A percentile compares a stretch with the other conserved stretches of the same genome.
Evolutionary conservation across 305 asterid species (phyloP).

Genomic region (Rubia tinctorum): DNA sequence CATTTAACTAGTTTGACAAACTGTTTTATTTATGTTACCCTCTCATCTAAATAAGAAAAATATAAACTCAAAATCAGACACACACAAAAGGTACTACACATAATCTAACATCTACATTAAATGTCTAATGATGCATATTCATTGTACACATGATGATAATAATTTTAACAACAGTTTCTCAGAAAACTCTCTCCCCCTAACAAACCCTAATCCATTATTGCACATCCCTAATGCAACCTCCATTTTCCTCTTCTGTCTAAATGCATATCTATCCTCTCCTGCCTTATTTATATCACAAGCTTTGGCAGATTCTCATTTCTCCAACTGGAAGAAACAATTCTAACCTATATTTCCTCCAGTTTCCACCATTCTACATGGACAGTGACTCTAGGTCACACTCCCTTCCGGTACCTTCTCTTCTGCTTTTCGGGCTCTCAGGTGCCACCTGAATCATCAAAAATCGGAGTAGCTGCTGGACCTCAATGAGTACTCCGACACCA

Average conservation of each 20-base stretch:
- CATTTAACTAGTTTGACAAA: too few species aligned
- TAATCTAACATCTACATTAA: neutral
- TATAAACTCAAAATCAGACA: neutral
- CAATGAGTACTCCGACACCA: constrained; percentile 84
- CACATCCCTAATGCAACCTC: too few species aligned
- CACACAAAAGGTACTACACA: neutral
- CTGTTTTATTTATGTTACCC: too few species aligned
- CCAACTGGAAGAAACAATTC: neutral
- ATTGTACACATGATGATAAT: constrained; percentile 28
- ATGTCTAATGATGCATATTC: constrained; percentile 19
- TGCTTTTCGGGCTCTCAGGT: constrained; percentile 13
- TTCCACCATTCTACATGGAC: constrained; percentile 8
- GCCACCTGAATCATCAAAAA: constrained; percentile 38
- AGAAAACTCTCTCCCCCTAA: constrained; percentile 24
- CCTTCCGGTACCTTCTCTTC: constrained; percentile 6
- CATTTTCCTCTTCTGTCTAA: constrained; percentile 6
- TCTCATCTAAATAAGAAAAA: neutral
- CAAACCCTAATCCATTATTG: constrained; percentile 23
- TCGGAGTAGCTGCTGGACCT: constrained; percentile 66
- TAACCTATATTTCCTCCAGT: neutral
- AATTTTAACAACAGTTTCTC: constrained; percentile 13
- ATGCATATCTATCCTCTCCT: constrained; percentile 21
- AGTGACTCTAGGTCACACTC: constrained; percentile 11
- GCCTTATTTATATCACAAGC: constrained; percentile 50
- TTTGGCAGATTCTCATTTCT: neutral